Base-by-base conservation (phyloP, 2,329 filamentous ascomycete species). In the Aspergillus ruber region DNA sequence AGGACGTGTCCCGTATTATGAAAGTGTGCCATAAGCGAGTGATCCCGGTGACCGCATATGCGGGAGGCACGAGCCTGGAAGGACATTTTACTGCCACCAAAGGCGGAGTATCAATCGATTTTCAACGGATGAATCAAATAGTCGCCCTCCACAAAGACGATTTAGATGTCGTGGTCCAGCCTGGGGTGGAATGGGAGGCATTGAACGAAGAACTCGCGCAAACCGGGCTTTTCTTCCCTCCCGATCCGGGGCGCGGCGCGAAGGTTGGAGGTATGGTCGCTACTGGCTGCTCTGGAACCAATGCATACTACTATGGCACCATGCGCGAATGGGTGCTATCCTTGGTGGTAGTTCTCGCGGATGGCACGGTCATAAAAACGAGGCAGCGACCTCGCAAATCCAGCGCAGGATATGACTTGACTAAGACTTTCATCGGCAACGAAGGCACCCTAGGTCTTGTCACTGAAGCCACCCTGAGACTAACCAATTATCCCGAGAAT, bases 261-360 rank as follows among this genome's bases (percentile, higher is more conserved):
- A 88, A 88, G 84, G 95, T 95, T 58, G 90, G 90, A 49, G 90
- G 90, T 47, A 76, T 76, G 74, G 70, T 76, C 9, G 73, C 73
- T 9, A 76, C 74, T 8, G 73, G 73, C 40, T 76, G 74, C 52
- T 75, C 72, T 3, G 90, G 90, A 50, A 95, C 90, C 12, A 95
- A 95, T 65, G 85, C 90, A 13, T 95, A 94, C 72, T 80, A 89
- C 48, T 95, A 95, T 66, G 90, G 90, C 52, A 95, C 90, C 2
- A 95, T 95, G 89, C 84, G 88, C 53, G 90, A 95, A 64, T 95
- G 90, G 90, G 90, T 95, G 10, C 72, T 95, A 17, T 86, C 81
- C 45, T 71, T 95, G 56, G 95, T 90, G 0, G 88, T 95, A 3
- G 90, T 95, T 10, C 77, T 95, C 59, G 90, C 90, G n/a, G 90